Evolutionary conservation across 2,329 filamentous ascomycete species (phyloP).

Genomic region (Xylariaceae sp.): DNA sequence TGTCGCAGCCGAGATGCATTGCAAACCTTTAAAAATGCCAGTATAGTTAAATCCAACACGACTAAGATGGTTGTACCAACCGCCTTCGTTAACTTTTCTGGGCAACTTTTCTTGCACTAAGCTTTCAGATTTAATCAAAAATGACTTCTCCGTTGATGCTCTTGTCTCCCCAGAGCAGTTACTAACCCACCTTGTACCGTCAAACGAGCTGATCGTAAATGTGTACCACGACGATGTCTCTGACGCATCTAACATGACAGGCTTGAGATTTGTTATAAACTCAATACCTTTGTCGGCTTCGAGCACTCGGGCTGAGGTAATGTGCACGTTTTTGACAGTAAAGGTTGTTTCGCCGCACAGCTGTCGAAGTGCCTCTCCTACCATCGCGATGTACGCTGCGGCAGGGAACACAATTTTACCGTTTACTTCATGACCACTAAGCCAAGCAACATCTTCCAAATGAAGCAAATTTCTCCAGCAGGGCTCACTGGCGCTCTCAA

Average conservation of each 20-base stretch:
- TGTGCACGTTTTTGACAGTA: constrained; percentile 1
- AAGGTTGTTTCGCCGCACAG: neutral
- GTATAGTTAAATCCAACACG: constrained; percentile 1
- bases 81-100: neutral
- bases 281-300: neutral
- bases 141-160: neutral
- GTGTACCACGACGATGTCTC: neutral
- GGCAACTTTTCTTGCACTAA: neutral
- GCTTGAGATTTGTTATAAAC: constrained; percentile 1
- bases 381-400: constrained; percentile 4
- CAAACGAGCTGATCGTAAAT: constrained; percentile 4
- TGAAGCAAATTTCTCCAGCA: neutral
- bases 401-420: neutral
- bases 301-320: neutral
- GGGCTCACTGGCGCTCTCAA: neutral
- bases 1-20: neutral
- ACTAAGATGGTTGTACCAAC: neutral
- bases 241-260: neutral
- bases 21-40: neutral
- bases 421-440: constrained; percentile 1
- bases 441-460: constrained; percentile 1
- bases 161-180: constrained; percentile 1
- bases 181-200: neutral
- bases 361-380: neutral
- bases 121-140: neutral